Evolutionary conservation across 1,139 yeast species (phyloP).

Genomic region (Taphrina communis): DNA sequence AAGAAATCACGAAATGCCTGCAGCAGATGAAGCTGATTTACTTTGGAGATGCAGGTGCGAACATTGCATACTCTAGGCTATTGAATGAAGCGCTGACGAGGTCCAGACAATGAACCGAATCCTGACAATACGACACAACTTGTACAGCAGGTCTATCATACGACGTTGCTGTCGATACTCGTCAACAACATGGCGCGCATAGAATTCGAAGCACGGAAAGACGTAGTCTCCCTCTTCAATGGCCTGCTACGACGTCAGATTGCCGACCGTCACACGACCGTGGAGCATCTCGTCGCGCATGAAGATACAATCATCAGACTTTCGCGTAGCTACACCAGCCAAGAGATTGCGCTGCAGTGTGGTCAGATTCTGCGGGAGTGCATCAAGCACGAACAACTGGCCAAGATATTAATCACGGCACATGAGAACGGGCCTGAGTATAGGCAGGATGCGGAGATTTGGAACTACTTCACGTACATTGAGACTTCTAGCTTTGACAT

Average conservation of each 20-base stretch:
- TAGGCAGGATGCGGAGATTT: constrained; percentile 57
- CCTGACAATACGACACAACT: constrained; percentile 67
- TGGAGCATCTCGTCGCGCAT: constrained; percentile 73
- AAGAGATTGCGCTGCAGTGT: constrained; percentile 73
- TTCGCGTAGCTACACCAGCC: constrained; percentile 61
- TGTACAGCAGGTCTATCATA: constrained; percentile 76
- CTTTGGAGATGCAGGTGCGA: constrained; percentile 69
- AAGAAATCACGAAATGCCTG: constrained; percentile 74
- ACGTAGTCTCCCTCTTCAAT: constrained; percentile 73
- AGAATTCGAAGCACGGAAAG: constrained; percentile 90
- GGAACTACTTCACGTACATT: constrained; percentile 84
- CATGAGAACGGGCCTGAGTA: constrained; percentile 3
- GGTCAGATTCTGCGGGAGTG: constrained; percentile 88
- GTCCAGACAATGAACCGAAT: constrained; percentile 44
- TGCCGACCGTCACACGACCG: constrained; percentile 81
- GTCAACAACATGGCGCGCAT: constrained; percentile 64
- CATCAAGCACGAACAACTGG: constrained; percentile 74
- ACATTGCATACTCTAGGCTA: not conserved
- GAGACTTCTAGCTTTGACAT: constrained; percentile 80
- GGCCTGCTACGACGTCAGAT: constrained; percentile 79
- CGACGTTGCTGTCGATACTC: constrained; percentile 70
- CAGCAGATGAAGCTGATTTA: constrained; percentile 70
- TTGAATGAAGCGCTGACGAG: not conserved
- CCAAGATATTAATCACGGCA: constrained; percentile 59
- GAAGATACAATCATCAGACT: constrained; percentile 70